These are phyloP conservation scores for Phyllosticta citribraziliensis DNA, from an alignment of 2,329 filamentous ascomycete species.

Conservation along the genomic window DNA sequence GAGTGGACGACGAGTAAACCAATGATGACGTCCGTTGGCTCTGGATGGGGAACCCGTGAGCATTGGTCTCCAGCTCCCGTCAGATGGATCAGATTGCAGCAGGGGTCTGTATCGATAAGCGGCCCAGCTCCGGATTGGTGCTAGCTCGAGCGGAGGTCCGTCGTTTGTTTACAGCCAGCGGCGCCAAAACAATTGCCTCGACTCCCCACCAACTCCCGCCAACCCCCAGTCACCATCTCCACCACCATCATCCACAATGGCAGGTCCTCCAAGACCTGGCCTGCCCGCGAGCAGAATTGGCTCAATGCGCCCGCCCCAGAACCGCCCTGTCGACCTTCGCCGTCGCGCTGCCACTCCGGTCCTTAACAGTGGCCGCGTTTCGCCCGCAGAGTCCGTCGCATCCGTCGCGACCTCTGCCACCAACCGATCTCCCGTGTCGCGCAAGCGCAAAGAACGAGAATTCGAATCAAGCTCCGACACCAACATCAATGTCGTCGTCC, in stretches of 20 bases:
- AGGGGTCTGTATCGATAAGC: constrained; percentile 1
- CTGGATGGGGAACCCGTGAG: background rate
- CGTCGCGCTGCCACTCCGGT: constrained; percentile 41
- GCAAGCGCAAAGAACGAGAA: constrained; percentile 79
- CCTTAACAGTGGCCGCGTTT: constrained; percentile 41
- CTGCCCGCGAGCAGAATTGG: constrained; percentile 41
- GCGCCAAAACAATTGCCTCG: constrained; percentile 5
- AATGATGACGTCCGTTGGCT: constrained; percentile 6
- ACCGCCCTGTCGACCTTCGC: constrained; percentile 42
- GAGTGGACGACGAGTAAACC: background rate
- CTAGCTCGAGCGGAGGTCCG: background rate
- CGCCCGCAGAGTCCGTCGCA: constrained; percentile 61
- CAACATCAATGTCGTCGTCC: constrained; percentile 95
- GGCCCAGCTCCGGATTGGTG: background rate
- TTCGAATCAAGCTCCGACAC: constrained; percentile 68
- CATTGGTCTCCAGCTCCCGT: too few species aligned
- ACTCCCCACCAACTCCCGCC: background rate
- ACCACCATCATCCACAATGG: constrained; percentile 32
- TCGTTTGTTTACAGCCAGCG: background rate
- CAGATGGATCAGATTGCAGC: background rate
- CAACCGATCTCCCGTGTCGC: constrained; percentile 36
- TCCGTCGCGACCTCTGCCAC: constrained; percentile 41
- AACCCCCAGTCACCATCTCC: background rate
- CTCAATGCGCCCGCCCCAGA: constrained; percentile 44
- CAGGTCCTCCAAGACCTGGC: constrained; percentile 43